Percentiles rank a stretch among this genome's conserved stretches.
phyloP scores from a whole-genome alignment of 78 protist species.

The Speleostelium caveatum region DNA sequence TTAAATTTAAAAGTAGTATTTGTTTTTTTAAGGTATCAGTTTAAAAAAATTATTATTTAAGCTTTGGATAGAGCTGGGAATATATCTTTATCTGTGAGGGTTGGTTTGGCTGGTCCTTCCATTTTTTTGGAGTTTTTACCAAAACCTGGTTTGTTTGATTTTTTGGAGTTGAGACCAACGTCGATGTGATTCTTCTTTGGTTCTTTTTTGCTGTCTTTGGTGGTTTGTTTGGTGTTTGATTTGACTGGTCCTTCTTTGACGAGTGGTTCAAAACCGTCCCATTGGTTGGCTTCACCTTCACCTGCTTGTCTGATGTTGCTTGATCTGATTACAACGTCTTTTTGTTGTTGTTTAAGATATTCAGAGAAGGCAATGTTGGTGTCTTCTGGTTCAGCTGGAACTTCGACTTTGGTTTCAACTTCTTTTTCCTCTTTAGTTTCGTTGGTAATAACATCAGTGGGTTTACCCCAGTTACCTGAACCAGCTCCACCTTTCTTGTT shows the following conservation, averaged over 20 bases:
- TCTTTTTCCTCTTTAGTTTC: neutral
- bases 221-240: conserved; percentile 2
- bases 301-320: conserved; percentile 69
- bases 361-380: conserved; percentile 45
- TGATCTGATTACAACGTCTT: neutral
- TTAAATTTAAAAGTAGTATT: too few relatives aligned
- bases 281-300: conserved; percentile 71
- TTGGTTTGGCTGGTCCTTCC: neutral
- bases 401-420: neutral
- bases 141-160: neutral
- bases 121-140: neutral
- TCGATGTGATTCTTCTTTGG: conserved; percentile 48
- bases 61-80: neutral
- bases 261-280: conserved; percentile 67
- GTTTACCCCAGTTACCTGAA: conserved; percentile 66
- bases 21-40: too few relatives aligned
- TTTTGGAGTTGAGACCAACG: conserved; percentile 9
- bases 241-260: conserved; percentile 36
- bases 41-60: too few relatives aligned
- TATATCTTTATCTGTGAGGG: neutral
- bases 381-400: conserved; percentile 43
- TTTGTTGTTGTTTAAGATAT: conserved; percentile 47
- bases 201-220: conserved; percentile 65
- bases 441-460: neutral
- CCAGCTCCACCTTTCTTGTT: conserved; percentile 72